Conservation (phyloP, 345 rosid genomes). For the Salix purpurea region DNA sequence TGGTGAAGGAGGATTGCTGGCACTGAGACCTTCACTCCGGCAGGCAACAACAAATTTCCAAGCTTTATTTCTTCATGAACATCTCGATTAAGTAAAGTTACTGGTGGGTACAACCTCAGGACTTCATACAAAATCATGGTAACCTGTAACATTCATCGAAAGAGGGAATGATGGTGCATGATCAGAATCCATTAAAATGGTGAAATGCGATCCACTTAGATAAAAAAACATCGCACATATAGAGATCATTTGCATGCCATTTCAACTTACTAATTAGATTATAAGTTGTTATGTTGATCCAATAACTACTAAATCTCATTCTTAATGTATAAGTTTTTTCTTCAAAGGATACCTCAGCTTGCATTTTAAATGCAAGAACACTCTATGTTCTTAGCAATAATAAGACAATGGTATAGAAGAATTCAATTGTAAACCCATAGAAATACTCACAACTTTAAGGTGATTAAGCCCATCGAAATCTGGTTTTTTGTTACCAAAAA, state of each 20-base stretch:
- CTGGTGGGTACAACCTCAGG: conserved; percentile 14
- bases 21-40: neutral
- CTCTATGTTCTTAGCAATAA: too few relatives aligned
- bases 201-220: too few relatives aligned
- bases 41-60: conserved; percentile 8
- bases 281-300: too few relatives aligned
- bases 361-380: too few relatives aligned
- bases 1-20: conserved; percentile 8
- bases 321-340: too few relatives aligned
- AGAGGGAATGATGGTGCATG: neutral
- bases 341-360: neutral
- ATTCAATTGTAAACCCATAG: neutral
- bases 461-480: conserved; percentile 16
- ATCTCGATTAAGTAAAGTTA: neutral
- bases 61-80: neutral
- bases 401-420: too few relatives aligned
- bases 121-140: conserved; percentile 19
- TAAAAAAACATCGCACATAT: too few relatives aligned
- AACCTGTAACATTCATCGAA: conserved; percentile 8
- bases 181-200: too few relatives aligned
- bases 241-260: too few relatives aligned
- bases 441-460: conserved; percentile 18
- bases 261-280: too few relatives aligned
- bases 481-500: conserved; percentile 12
- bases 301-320: too few relatives aligned